phyloP scores from a whole-genome alignment of 768 basidiomycete species.

The Paxillus involutus region DNA sequence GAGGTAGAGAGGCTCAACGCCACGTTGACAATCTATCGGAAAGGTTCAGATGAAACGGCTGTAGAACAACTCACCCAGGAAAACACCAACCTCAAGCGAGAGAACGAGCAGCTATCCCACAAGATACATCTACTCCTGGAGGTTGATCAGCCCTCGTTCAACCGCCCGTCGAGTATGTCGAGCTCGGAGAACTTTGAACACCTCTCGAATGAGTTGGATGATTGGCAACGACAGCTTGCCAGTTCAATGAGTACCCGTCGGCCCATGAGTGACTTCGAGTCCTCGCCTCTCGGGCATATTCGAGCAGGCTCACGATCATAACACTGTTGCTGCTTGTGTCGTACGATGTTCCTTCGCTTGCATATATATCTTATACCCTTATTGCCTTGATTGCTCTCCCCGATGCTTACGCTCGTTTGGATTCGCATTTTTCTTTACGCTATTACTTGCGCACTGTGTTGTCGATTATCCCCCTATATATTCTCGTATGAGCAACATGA shows the following conservation, averaged over 20 bases:
- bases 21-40: slow-evolving; percentile 71
- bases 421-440: slow-evolving; percentile 41
- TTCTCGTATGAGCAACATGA: slow-evolving; percentile 31
- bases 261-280: slow-evolving; percentile 71
- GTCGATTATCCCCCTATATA: slow-evolving; percentile 35
- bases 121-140: slow-evolving; percentile 89
- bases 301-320: slow-evolving; percentile 60
- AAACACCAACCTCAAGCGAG: slow-evolving; percentile 74
- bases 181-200: slow-evolving; percentile 86
- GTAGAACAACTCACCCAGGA: slow-evolving; percentile 83
- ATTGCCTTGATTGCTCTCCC: slow-evolving; percentile 35
- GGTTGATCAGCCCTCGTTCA: slow-evolving; percentile 68
- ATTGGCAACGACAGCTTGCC: slow-evolving; percentile 83
- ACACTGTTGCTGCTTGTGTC: slow-evolving; percentile 18
- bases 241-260: slow-evolving; percentile 76
- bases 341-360: slow-evolving; percentile 16
- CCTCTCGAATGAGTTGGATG: slow-evolving; percentile 79
- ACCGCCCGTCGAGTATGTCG: slow-evolving; percentile 68
- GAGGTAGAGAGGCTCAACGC: slow-evolving; percentile 77
- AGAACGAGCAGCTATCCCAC: slow-evolving; percentile 88
- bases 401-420: slow-evolving; percentile 55
- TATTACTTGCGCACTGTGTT: slow-evolving; percentile 32
- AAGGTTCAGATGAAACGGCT: slow-evolving; percentile 73
- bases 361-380: slow-evolving; percentile 38
- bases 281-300: slow-evolving; percentile 51